phyloP scores from a whole-genome alignment of 176 grass and related monocot species.

The Carex scoparia region DNA sequence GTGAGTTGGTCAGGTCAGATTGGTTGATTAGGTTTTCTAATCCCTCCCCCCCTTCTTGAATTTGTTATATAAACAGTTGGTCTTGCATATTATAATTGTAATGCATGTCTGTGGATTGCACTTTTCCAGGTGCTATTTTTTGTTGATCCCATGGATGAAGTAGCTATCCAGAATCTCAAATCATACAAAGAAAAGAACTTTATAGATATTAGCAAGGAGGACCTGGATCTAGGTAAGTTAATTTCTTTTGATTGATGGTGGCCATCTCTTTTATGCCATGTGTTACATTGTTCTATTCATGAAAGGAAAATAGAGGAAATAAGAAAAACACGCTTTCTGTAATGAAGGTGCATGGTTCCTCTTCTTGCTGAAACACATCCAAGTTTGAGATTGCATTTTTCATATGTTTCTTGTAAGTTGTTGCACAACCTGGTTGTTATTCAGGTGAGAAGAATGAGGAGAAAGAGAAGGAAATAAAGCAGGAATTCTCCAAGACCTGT shows the following conservation, averaged over 20 bases:
- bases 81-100: background rate
- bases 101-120: conserved; percentile 9
- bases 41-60: background rate
- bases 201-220: conserved; percentile 97
- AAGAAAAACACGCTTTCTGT: background rate
- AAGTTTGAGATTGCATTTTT: background rate
- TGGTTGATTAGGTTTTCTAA: background rate
- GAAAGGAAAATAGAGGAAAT: background rate
- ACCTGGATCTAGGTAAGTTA: conserved; percentile 65
- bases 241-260: background rate
- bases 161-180: conserved; percentile 76
- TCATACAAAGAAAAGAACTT: conserved; percentile 98
- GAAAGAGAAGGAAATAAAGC: conserved; percentile 79
- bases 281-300: conserved; percentile 3
- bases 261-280: background rate
- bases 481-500: conserved; percentile 82
- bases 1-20: background rate
- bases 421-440: conserved; percentile 10
- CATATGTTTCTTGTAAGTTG: conserved; percentile 15
- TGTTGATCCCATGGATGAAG: conserved; percentile 96
- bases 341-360: background rate
- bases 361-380: conserved; percentile 6
- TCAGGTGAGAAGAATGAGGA: conserved; percentile 91
- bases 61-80: background rate
- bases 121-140: conserved; percentile 78